Percentiles rank a stretch among this genome's conserved stretches.
phyloP scores from a whole-genome alignment of 306 rosid genomes.

The Castanea mollissima region DNA sequence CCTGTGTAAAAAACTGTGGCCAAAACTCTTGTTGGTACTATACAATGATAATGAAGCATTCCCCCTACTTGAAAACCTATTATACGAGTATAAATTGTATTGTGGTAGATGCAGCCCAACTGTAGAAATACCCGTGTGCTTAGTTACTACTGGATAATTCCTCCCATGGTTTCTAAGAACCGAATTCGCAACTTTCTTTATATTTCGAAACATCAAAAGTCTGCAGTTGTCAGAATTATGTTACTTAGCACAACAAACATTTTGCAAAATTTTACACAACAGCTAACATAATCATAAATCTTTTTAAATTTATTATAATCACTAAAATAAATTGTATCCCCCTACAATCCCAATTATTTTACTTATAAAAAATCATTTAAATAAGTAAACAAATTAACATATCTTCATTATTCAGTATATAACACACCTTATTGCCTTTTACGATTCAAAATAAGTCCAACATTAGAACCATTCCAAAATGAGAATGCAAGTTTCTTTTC shows the following conservation, averaged over 20 bases:
- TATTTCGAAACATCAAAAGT: slow-evolving; percentile 60
- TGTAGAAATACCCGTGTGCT: slow-evolving; percentile 47
- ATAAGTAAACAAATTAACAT: background rate
- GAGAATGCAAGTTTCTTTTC: background rate
- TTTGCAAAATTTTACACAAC: slow-evolving; percentile 8
- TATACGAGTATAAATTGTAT: slow-evolving; percentile 39
- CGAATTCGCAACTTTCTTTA: slow-evolving; percentile 45
- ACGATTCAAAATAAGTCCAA: background rate
- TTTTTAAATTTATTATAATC: background rate
- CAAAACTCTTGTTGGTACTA: slow-evolving; percentile 37
- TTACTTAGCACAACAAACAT: slow-evolving; percentile 6
- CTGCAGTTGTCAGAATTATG: slow-evolving; percentile 48
- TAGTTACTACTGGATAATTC: slow-evolving; percentile 36
- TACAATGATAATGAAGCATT: slow-evolving; percentile 37
- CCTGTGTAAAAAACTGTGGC: slow-evolving; percentile 27
- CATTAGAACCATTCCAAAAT: background rate
- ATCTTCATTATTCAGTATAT: slow-evolving; percentile 8
- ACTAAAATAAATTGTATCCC: background rate
- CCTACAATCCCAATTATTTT: too few relatives aligned
- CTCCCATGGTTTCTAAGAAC: slow-evolving; percentile 36
- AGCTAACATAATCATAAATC: background rate
- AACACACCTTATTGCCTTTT: background rate
- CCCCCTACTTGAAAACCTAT: slow-evolving; percentile 39
- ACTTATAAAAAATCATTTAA: background rate
- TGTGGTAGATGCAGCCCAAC: slow-evolving; percentile 49